Percentiles rank a stretch among this genome's conserved stretches.
phyloP scores from a whole-genome alignment of 768 basidiomycete species.

The Rhizopogon roseolus region DNA sequence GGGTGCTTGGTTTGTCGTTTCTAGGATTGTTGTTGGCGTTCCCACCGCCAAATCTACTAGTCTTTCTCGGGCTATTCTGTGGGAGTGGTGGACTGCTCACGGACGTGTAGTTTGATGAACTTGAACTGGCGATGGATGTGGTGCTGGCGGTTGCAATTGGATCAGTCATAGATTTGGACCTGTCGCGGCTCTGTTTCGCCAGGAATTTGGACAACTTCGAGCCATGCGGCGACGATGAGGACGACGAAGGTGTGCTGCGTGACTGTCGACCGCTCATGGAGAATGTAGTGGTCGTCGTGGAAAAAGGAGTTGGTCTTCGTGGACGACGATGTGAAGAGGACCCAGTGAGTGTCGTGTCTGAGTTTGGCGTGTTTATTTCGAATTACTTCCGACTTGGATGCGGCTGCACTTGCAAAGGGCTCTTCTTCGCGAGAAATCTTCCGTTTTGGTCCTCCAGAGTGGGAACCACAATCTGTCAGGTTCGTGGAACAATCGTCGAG shows the following conservation, averaged over 20 bases:
- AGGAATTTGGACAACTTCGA: conserved; percentile 67
- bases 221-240: conserved; percentile 34
- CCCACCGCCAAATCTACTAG: conserved; percentile 31
- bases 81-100: conserved; percentile 26
- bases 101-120: conserved; percentile 30
- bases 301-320: conserved; percentile 13
- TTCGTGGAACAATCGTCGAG: neutral
- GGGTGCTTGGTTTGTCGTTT: conserved; percentile 16
- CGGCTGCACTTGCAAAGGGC: neutral
- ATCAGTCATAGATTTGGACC: conserved; percentile 49
- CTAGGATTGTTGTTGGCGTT: conserved; percentile 2
- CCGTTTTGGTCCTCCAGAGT: neutral
- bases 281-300: conserved; percentile 2
- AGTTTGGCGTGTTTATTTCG: conserved; percentile 13
- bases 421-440: neutral
- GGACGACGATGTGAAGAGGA: conserved; percentile 8
- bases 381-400: neutral
- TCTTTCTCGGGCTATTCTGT: conserved; percentile 23
- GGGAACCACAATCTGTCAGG: neutral
- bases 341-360: conserved; percentile 6
- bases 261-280: conserved; percentile 44
- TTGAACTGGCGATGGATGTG: conserved; percentile 36
- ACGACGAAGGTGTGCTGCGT: conserved; percentile 37
- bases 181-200: conserved; percentile 58
- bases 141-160: conserved; percentile 28